Evolutionary conservation across 257 asterid genomes (phyloP), one percentile per base, ranked within the genome.

Genomic region (Solanum chmielewskii): DNA sequence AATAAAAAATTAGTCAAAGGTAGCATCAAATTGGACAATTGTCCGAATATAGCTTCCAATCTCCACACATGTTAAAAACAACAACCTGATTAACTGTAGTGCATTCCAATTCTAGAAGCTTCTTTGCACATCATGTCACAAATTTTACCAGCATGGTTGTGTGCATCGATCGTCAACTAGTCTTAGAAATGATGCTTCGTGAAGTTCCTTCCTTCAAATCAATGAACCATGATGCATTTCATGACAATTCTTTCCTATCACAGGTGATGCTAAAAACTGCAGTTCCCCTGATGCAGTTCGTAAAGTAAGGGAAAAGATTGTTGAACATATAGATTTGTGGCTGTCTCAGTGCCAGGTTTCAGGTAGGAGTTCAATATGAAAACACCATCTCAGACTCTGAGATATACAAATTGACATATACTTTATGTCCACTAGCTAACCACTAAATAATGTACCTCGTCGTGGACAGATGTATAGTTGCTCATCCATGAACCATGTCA

Each of bases 201-300:
- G 44, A 49, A 81, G 3, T 81, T 49, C 45, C 13, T 78, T 77
- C 27, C 45, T 23, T 42, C 11, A 1, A n/a, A 45, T 59, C 7
- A 5, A 37, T 64, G 78, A 21, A 31, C 52, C 35, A 37, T 52
- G 77, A 75, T 31, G n/a, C 23, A n/a, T 62, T 69, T 86, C 75
- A 27, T 75, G 76, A 42, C 25, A 41, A 75, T 35, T 25, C 25
- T 39, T 88, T 44, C 76, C 21, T 59, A 59, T 89, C 89, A 69
- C 94, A 95, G 99, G 99, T 82, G 92, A 93, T 45, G 90, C 97
- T 47, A 86, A 87, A 90, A 93, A 94, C 75, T 97, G 99, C 91
- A 93, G 93, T 88, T 92, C 98, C 37, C 95, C 97, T 1, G 95
- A 93, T 6, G 96, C 97, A 11, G 99, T 97, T 44, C 85, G 88